A percentile compares a stretch with the other conserved stretches of the same genome.
Evolutionary conservation across 1,284 basidiomycete genomes (phyloP).

Genomic region (Caloboletus firmus): DNA sequence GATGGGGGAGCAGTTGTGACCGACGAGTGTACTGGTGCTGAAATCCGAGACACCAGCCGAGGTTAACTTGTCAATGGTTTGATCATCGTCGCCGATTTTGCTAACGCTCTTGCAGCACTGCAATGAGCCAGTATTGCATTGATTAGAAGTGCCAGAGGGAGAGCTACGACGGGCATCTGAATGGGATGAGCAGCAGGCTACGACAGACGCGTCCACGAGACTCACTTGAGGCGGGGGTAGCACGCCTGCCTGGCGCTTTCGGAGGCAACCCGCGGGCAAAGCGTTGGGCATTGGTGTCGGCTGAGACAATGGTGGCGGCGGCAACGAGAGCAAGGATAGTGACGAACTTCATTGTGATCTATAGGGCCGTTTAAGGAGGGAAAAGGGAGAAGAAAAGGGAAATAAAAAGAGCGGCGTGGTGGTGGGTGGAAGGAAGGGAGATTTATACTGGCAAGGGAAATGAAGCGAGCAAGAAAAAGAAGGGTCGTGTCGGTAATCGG

Average conservation of each 20-base stretch:
- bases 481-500: slow-evolving; percentile 23
- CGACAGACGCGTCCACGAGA: neutral
- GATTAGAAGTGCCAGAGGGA: slow-evolving; percentile 32
- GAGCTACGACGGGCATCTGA: slow-evolving; percentile 29
- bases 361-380: neutral
- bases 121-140: slow-evolving; percentile 40
- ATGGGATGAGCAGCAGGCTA: neutral
- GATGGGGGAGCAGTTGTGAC: slow-evolving; percentile 40
- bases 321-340: slow-evolving; percentile 38
- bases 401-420: neutral
- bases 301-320: slow-evolving; percentile 36
- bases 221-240: slow-evolving; percentile 21
- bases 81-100: too few relatives aligned
- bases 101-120: too few relatives aligned
- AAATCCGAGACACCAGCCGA: too few relatives aligned
- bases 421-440: neutral
- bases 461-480: neutral
- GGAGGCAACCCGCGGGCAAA: slow-evolving; percentile 50
- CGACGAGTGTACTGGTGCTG: slow-evolving; percentile 31
- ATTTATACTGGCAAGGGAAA: slow-evolving; percentile 12
- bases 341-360: slow-evolving; percentile 44
- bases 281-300: slow-evolving; percentile 52
- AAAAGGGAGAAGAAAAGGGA: neutral
- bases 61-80: too few relatives aligned
- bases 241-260: slow-evolving; percentile 17